Base-by-base conservation (phyloP, 1,139 yeast genomes). In the Protomyces pachydermus region DNA sequence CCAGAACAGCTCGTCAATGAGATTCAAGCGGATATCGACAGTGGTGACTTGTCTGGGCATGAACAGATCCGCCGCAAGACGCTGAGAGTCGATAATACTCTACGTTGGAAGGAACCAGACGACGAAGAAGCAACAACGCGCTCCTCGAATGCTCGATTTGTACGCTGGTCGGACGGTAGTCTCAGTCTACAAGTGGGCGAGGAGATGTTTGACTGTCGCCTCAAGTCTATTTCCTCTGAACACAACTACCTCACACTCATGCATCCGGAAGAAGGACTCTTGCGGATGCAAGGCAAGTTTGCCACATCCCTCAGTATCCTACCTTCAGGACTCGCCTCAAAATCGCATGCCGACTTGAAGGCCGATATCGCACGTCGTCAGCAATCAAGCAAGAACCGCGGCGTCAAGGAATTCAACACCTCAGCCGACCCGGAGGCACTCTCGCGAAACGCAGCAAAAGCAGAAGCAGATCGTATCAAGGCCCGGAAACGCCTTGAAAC, bases 91-190 rank as follows among this genome's bases (percentile, higher is more conserved):
- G 91, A 88, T 72, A 90, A 90, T 73, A 90, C 97, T 0, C 80
- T 93, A 46, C 82, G 98, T 71, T 93, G 98, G 98, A 86, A 90
- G 35, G 77, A 82, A 60, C 84, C 82, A 56, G 83, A 82, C 54
- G 78, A 82, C 62, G 88, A 84, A 34, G 81, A 82, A 65, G 84
- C 48, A 88, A 69, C 82, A 82, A 16, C 66, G 38, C 57, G 56
- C 25, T 67, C 91, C 74, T 87, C 96, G 5, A 93, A 93, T 72
- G 86, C 97, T 2, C 91, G 93, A 72, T 85, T 91, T 66, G 82
- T 93, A 37, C 87, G 88, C 74, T 93, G 99, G 99, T 87, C 88
- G 65, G 98, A 93, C 75, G 99, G 98, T 0, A 80, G 88, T 3
- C 75, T 86, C 68, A 90, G 97, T 1, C 78, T 93, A 67, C 91